These are phyloP conservation scores for Mrakia hoshinonis DNA, from an alignment of 768 basidiomycete genomes.

Conservation along the genomic window DNA sequence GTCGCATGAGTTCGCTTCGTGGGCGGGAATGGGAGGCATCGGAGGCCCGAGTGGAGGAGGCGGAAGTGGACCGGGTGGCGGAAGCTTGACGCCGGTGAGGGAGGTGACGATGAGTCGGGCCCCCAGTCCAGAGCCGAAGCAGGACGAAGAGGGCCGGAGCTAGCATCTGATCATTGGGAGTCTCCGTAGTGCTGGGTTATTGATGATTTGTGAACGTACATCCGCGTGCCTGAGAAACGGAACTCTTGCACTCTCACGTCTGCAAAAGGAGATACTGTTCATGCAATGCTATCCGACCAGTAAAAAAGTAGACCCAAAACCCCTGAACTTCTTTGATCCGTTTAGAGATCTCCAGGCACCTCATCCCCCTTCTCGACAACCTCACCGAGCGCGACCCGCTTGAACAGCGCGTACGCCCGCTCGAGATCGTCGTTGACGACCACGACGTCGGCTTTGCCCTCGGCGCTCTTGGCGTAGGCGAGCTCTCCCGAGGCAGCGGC, in stretches of 20 bases:
- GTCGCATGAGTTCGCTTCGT: too few relatives aligned
- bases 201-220: too few relatives aligned
- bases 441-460: constrained; percentile 65
- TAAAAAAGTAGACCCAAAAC: too few relatives aligned
- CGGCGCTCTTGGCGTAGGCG: constrained; percentile 57
- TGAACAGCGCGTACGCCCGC: constrained; percentile 68
- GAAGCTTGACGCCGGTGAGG: constrained; percentile 8
- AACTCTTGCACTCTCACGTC: too few relatives aligned
- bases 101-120: background rate
- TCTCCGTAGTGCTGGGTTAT: too few relatives aligned
- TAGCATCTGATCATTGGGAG: too few relatives aligned
- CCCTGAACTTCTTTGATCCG: too few relatives aligned
- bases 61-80: background rate
- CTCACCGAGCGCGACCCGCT: constrained; percentile 65
- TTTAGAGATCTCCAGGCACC: constrained; percentile 47
- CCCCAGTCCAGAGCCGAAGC: background rate
- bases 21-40: background rate
- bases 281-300: too few relatives aligned
- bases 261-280: too few relatives aligned
- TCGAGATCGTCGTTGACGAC: constrained; percentile 88
- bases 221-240: too few relatives aligned
- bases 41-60: background rate
- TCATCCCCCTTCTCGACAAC: constrained; percentile 49
- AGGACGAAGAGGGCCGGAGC: too few relatives aligned
- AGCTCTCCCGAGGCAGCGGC: constrained; percentile 70